Percentiles rank a stretch among this genome's conserved stretches.
Evolutionary conservation across 441 rosid genomes (phyloP).

Genomic region (Isatis lusitanica): DNA sequence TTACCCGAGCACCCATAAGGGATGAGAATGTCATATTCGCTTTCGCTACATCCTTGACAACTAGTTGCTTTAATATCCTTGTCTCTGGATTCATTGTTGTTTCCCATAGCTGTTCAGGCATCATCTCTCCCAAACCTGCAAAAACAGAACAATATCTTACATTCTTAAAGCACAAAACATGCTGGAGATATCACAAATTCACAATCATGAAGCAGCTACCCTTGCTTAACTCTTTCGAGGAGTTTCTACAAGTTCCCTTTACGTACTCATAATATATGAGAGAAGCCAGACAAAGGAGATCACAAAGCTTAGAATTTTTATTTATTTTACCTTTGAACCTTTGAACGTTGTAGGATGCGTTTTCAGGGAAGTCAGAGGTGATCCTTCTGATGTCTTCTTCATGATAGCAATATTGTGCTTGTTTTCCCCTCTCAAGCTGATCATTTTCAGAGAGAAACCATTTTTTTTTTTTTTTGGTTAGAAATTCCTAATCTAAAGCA

Average conservation of each 20-base stretch:
- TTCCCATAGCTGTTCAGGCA: slow-evolving; percentile 91
- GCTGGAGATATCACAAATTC: neutral
- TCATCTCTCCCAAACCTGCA: slow-evolving; percentile 94
- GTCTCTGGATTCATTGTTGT: slow-evolving; percentile 80
- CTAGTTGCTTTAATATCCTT: slow-evolving; percentile 72
- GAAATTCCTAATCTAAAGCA: neutral
- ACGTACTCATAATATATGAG: neutral
- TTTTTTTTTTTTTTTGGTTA: neutral
- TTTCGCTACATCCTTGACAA: slow-evolving; percentile 72
- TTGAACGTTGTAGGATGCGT: slow-evolving; percentile 80
- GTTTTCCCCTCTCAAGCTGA: slow-evolving; percentile 92
- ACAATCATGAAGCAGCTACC: too few relatives aligned
- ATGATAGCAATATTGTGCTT: slow-evolving; percentile 67
- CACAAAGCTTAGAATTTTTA: neutral
- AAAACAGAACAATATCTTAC: neutral
- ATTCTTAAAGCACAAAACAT: too few relatives aligned
- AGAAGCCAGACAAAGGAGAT: neutral
- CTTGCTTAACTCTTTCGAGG: too few relatives aligned
- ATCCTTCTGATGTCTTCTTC: slow-evolving; percentile 63
- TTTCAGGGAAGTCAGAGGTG: slow-evolving; percentile 57
- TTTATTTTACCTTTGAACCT: slow-evolving; percentile 80
- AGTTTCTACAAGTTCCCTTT: neutral
- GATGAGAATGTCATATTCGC: slow-evolving; percentile 70
- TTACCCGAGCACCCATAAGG: slow-evolving; percentile 83
- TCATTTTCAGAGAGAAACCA: slow-evolving; percentile 24